phyloP scores from a whole-genome alignment of 2,329 filamentous ascomycete genomes.

The Pyrenochaeta sp. region DNA sequence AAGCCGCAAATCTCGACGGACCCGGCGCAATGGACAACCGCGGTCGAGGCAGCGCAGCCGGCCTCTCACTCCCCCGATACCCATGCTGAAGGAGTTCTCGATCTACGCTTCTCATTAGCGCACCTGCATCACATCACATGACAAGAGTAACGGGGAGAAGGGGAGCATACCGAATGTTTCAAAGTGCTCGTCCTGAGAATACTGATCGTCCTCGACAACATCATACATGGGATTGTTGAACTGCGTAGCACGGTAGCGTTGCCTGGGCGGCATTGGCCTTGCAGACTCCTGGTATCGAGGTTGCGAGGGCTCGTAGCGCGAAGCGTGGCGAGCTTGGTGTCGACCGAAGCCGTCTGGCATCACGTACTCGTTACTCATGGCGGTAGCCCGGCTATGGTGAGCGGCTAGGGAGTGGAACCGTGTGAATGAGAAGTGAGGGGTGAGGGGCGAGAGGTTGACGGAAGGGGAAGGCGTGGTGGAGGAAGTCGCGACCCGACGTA shows the following conservation, averaged over 20 bases:
- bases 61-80: constrained; percentile 40
- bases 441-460: constrained; percentile 10
- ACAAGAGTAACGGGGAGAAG: no score
- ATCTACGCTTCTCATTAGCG: constrained; percentile 46
- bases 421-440: no score
- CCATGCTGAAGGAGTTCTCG: constrained; percentile 41
- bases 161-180: constrained; percentile 65
- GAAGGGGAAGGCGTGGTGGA: constrained; percentile 25
- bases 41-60: constrained; percentile 43
- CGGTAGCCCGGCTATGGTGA: no score
- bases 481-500: constrained; percentile 26
- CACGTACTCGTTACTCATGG: constrained; percentile 29
- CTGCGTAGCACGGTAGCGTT: constrained; percentile 34
- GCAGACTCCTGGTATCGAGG: constrained; percentile 18
- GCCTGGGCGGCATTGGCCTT: constrained; percentile 18
- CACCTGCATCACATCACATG: no score
- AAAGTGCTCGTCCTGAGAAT: constrained; percentile 33
- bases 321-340: constrained; percentile 2
- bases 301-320: constrained; percentile 20
- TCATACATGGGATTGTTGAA: constrained; percentile 25
- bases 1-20: constrained; percentile 13
- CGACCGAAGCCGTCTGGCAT: constrained; percentile 16
- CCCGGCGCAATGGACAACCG: constrained; percentile 48
- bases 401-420: no score
- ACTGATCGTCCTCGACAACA: constrained; percentile 30